Conservation (phyloP, 2,329 filamentous ascomycete genomes). For the Diaporthe sp. region DNA sequence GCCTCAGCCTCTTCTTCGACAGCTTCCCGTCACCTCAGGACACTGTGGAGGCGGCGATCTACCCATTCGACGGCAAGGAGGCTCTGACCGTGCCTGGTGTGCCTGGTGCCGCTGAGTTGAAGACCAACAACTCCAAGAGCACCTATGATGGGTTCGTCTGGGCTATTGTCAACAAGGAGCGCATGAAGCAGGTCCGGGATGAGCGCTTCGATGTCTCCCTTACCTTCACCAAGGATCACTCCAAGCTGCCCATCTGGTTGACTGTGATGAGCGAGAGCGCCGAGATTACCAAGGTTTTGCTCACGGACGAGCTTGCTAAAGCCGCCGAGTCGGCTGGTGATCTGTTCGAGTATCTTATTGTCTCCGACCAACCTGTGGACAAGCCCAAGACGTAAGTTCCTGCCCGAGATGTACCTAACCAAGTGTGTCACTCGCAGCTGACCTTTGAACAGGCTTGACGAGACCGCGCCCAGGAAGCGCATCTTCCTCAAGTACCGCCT, state of each 20-base stretch:
- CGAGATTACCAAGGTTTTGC: constrained; percentile 88
- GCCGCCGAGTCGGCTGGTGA: constrained; percentile 85
- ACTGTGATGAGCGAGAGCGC: constrained; percentile 98
- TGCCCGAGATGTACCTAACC: neutral
- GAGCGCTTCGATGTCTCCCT: constrained; percentile 95
- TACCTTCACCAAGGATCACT: constrained; percentile 91
- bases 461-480: constrained; percentile 87
- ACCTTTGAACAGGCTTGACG: constrained; percentile 74
- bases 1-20: constrained; percentile 84
- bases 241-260: constrained; percentile 89
- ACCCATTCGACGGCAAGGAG: constrained; percentile 95
- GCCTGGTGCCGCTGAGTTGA: constrained; percentile 70
- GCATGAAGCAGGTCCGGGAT: constrained; percentile 90
- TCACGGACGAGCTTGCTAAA: constrained; percentile 88
- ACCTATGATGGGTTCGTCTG: constrained; percentile 92
- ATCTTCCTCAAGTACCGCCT: constrained; percentile 83
- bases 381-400: constrained; percentile 83
- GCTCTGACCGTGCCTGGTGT: constrained; percentile 77
- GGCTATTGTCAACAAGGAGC: constrained; percentile 94
- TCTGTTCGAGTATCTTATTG: constrained; percentile 85
- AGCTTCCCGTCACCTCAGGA: constrained; percentile 78
- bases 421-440: neutral
- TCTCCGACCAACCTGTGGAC: constrained; percentile 90
- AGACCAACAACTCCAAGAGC: constrained; percentile 72
- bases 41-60: constrained; percentile 80